Evolutionary conservation across 164 flowering plant species (phyloP).

Genomic region (Amborella trichopoda): DNA sequence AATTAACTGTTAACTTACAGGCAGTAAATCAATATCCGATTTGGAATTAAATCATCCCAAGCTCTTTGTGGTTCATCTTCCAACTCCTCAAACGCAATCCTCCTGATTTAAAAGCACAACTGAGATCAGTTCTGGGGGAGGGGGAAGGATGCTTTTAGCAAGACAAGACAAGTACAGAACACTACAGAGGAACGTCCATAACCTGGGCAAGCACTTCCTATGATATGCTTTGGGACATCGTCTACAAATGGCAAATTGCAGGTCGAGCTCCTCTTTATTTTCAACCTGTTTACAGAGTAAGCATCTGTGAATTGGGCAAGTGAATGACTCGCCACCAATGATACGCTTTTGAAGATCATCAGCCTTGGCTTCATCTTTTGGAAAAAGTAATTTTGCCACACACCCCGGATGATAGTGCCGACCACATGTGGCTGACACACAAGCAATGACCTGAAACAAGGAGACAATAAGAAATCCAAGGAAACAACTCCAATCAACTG

Average conservation of each 20-base stretch:
- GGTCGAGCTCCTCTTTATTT: conserved; percentile 24
- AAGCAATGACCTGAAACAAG: conserved; percentile 47
- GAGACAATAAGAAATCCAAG: not conserved
- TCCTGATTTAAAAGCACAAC: conserved; percentile 19
- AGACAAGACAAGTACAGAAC: too few relatives aligned
- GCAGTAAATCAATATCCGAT: conserved; percentile 73
- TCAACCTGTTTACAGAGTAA: conserved; percentile 44
- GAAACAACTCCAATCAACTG: not conserved
- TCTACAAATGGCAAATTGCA: conserved; percentile 79
- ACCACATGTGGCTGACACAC: conserved; percentile 70
- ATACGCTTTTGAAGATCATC: conserved; percentile 31
- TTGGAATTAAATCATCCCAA: conserved; percentile 58
- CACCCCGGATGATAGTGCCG: conserved; percentile 75
- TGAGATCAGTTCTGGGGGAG: too few relatives aligned
- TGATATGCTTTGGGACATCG: conserved; percentile 91
- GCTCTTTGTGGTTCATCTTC: conserved; percentile 36
- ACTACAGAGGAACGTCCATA: too few relatives aligned
- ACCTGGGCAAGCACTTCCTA: conserved; percentile 85
- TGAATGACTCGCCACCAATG: conserved; percentile 48
- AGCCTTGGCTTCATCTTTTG: conserved; percentile 21
- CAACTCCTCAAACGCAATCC: conserved; percentile 32
- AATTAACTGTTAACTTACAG: conserved; percentile 31
- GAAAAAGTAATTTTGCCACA: conserved; percentile 39
- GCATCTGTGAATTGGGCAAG: conserved; percentile 72
- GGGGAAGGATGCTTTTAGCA: too few relatives aligned